Evolutionary conservation across 257 asterid species (phyloP), one percentile per base, ranked within the genome.

Genomic region (Verbena officinalis): DNA sequence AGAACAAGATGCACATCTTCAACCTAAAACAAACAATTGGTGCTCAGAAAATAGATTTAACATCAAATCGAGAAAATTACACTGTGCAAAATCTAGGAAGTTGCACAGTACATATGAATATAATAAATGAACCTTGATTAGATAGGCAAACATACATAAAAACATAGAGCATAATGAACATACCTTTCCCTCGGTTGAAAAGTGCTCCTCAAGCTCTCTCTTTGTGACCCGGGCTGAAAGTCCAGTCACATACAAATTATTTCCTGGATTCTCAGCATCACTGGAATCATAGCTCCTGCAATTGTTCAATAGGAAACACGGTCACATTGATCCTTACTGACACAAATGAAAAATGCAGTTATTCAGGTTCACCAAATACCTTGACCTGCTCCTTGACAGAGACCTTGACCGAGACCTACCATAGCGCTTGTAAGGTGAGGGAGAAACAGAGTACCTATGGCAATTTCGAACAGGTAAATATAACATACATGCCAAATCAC

Each of bases 221-320:
- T 73, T 78, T 0, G 92, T 79, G 53, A 89, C 90, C 23, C 88
- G 87, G 31, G 84, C 8, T 6, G 97, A 82, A 50, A 92, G 92
- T 34, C 98, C 98, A 0, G 97, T 92, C 62, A 92, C 97, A 43
- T 92, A 92, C 82, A 92, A 70, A 70, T 89, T 92, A 75, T 89
- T 89, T 36, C 98, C 98, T 20, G 98, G 98, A 72, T 92, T 92
- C 75, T 89, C 98, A 58, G 73, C 86, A 68, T 87, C 96, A 54
- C 83, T 77, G 19, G 95, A 79, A 38, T 79, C 84, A 43, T 24
- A 46, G 55, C 95, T 87, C 80, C 95, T 87, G 81, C 60, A 55
- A 9, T 51, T 60, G 58, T 1, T 19, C 11, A 40, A 55, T 20
- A 21, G 66, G 19, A 12, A 20, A 38, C 4, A 59, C 27, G 21